A percentile compares a stretch with the other conserved stretches of the same genome.
Evolutionary conservation across 352 stramenopile species (phyloP).

Genomic region (Pythium rhizo-oryzae): DNA sequence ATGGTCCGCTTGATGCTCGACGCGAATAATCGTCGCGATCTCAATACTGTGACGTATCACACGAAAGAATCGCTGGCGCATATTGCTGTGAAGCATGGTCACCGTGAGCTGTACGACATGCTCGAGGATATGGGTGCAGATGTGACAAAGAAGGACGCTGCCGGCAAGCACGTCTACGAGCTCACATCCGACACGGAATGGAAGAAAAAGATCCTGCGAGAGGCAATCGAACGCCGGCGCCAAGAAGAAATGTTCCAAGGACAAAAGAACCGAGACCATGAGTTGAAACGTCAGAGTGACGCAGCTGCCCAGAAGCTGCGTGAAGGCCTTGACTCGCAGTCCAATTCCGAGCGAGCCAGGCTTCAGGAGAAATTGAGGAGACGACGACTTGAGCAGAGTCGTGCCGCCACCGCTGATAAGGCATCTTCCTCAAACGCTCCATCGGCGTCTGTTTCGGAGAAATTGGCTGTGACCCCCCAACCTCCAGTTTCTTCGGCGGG

Average conservation of each 20-base stretch:
- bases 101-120: constrained; percentile 20
- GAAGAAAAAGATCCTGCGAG: constrained; percentile 5
- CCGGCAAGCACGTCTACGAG: constrained; percentile 6
- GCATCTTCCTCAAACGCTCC: too few relatives aligned
- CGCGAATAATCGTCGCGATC: constrained; percentile 31
- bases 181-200: not conserved
- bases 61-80: constrained; percentile 35
- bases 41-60: constrained; percentile 34
- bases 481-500: too few relatives aligned
- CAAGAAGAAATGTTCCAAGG: not conserved
- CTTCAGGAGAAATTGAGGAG: not conserved
- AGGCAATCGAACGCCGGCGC: not conserved
- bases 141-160: not conserved
- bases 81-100: constrained; percentile 31
- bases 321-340: not conserved
- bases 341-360: not conserved
- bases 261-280: not conserved
- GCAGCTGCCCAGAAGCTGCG: not conserved
- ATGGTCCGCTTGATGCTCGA: constrained; percentile 35
- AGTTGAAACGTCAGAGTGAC: too few relatives aligned
- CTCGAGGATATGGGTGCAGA: constrained; percentile 1
- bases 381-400: constrained; percentile 2
- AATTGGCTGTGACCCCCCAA: not conserved
- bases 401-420: constrained; percentile 8
- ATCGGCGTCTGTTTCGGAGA: too few relatives aligned